phyloP scores from a whole-genome alignment of 208 protist species.

The Vickermania ingenoplastis region DNA sequence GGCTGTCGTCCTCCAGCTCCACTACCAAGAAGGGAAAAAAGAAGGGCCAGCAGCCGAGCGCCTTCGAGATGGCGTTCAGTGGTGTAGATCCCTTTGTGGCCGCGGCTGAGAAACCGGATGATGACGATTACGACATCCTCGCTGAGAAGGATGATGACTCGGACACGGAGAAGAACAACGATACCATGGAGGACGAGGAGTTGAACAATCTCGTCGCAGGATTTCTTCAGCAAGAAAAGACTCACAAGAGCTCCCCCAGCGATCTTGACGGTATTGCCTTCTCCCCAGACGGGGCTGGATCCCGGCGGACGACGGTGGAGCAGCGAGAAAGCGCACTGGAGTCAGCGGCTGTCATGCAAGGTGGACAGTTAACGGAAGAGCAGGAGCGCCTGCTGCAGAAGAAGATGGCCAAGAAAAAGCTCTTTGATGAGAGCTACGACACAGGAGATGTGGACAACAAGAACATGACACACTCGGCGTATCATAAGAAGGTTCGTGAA shows the following conservation, averaged over 20 bases:
- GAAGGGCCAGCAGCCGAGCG: neutral
- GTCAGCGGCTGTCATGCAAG: conserved; percentile 28
- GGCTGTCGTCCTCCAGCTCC: neutral
- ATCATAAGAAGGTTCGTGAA: conserved; percentile 58
- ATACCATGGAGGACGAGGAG: conserved; percentile 16
- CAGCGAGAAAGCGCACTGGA: conserved; percentile 31
- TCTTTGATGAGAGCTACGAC: conserved; percentile 82
- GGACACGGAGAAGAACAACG: conserved; percentile 15
- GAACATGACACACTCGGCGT: conserved; percentile 74
- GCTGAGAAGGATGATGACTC: conserved; percentile 25
- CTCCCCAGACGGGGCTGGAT: conserved; percentile 32
- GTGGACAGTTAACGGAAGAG: conserved; percentile 50
- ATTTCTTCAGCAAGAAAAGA: conserved; percentile 16
- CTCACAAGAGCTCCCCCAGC: conserved; percentile 3
- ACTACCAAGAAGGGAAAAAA: neutral
- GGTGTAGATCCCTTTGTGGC: neutral
- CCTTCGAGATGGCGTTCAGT: neutral
- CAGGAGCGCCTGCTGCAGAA: conserved; percentile 74
- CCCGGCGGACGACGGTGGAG: conserved; percentile 8
- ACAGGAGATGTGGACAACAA: conserved; percentile 31
- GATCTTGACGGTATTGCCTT: conserved; percentile 36
- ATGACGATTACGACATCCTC: conserved; percentile 58
- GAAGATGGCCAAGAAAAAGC: conserved; percentile 87
- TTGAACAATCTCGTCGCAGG: conserved; percentile 22
- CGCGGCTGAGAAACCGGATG: conserved; percentile 12